These are phyloP conservation scores for Leptographium procerum DNA, from an alignment of 2,329 filamentous ascomycete species.

Conservation along the genomic window DNA sequence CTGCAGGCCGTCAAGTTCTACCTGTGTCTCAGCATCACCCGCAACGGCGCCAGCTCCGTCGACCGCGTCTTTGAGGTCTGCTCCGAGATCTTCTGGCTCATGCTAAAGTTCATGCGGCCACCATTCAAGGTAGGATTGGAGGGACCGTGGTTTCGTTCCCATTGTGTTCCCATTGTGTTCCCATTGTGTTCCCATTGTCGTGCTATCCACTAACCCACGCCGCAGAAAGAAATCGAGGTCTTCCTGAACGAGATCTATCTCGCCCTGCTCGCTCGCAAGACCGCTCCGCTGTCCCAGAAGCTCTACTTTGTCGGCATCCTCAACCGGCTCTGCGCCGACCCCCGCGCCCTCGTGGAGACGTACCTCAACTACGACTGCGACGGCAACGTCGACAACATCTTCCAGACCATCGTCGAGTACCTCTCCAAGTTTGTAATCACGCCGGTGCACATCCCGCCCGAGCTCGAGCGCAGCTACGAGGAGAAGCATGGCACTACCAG, in stretches of 20 bases:
- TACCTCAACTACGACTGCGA: conserved; percentile 99
- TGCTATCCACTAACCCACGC: not conserved
- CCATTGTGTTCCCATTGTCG: not conserved
- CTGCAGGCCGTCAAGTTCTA: conserved; percentile 95
- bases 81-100: conserved; percentile 96
- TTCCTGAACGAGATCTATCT: conserved; percentile 97
- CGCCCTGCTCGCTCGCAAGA: conserved; percentile 77
- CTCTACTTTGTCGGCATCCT: conserved; percentile 81
- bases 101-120: conserved; percentile 85
- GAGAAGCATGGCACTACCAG: conserved; percentile 58
- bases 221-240: conserved; percentile 88
- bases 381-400: conserved; percentile 90
- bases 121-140: conserved; percentile 67
- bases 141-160: too few relatives aligned
- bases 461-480: conserved; percentile 78
- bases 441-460: conserved; percentile 60
- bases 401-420: conserved; percentile 89
- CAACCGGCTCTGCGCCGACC: conserved; percentile 73
- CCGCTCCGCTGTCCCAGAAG: conserved; percentile 81
- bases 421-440: conserved; percentile 76
- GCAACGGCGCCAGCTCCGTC: conserved; percentile 89
- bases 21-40: conserved; percentile 83
- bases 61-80: conserved; percentile 89
- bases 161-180: too few relatives aligned
- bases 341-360: conserved; percentile 79